Conservation (phyloP, 768 basidiomycete species). For the Pisolithus tinctorius region DNA sequence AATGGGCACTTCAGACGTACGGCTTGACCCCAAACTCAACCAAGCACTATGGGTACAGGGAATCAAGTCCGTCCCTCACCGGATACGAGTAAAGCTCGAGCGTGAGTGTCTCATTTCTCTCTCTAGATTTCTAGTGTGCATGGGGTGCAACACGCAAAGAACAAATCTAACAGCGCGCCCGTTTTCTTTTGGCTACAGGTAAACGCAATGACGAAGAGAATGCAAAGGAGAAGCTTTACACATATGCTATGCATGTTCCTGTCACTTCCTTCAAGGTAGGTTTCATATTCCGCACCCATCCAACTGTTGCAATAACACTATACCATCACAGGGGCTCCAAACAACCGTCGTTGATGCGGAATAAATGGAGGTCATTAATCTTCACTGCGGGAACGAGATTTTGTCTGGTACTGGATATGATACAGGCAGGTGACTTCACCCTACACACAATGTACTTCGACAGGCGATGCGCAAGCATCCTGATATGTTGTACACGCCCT, state of each 20-base stretch:
- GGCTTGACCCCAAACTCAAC: slow-evolving; percentile 94
- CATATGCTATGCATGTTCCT: slow-evolving; percentile 78
- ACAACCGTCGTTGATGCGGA: slow-evolving; percentile 77
- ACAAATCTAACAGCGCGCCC: slow-evolving; percentile 1
- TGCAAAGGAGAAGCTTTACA: slow-evolving; percentile 96
- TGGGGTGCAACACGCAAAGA: neutral
- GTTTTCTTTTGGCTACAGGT: slow-evolving; percentile 38
- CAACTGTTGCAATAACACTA: slow-evolving; percentile 3
- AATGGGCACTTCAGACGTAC: slow-evolving; percentile 94
- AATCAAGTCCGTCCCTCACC: slow-evolving; percentile 88
- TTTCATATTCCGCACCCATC: slow-evolving; percentile 1
- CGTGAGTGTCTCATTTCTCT: slow-evolving; percentile 44
- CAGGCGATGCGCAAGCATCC: too few relatives aligned
- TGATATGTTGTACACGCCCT: too few relatives aligned
- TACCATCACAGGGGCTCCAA: slow-evolving; percentile 63
- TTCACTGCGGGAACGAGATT: too few relatives aligned
- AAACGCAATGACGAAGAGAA: slow-evolving; percentile 61
- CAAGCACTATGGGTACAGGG: slow-evolving; percentile 92
- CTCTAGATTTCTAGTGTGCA: neutral
- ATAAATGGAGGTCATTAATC: slow-evolving; percentile 30
- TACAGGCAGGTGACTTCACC: too few relatives aligned
- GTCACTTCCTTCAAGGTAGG: slow-evolving; percentile 81
- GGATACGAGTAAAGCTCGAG: slow-evolving; percentile 90
- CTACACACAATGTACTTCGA: too few relatives aligned
- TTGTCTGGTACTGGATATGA: too few relatives aligned